phyloP scores from a whole-genome alignment of 2,329 filamentous ascomycete genomes.

The Cladosporium sphaerospermum region DNA sequence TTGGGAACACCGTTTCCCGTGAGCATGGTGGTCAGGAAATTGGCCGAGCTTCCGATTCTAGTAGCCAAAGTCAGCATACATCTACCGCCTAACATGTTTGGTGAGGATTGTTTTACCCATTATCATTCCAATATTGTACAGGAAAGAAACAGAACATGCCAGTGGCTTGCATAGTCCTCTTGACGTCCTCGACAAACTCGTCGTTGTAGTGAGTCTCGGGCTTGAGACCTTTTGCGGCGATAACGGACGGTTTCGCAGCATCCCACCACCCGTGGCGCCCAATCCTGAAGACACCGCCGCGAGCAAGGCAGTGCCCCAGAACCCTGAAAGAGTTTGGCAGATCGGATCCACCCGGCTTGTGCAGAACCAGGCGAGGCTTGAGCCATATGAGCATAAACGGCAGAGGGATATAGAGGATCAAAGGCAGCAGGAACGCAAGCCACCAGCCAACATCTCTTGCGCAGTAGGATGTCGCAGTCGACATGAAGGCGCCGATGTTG shows the following conservation, averaged over 20 bases:
- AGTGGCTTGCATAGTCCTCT: slow-evolving; percentile 54
- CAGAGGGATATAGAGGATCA: slow-evolving; percentile 54
- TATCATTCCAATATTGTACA: slow-evolving; percentile 34
- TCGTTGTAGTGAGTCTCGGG: slow-evolving; percentile 52
- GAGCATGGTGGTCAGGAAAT: slow-evolving; percentile 23
- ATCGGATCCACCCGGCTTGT: slow-evolving; percentile 7
- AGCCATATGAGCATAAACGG: slow-evolving; percentile 21
- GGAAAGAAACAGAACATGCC: slow-evolving; percentile 55
- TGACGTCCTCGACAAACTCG: slow-evolving; percentile 64
- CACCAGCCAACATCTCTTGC: slow-evolving; percentile 61
- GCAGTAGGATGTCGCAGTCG: slow-evolving; percentile 60
- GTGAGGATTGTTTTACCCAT: slow-evolving; percentile 17
- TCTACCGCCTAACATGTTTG: too few relatives aligned
- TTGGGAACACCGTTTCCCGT: slow-evolving; percentile 36
- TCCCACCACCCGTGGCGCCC: slow-evolving; percentile 19
- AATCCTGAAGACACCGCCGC: slow-evolving; percentile 13
- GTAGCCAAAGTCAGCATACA: background rate
- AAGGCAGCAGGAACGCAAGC: slow-evolving; percentile 55
- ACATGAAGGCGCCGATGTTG: slow-evolving; percentile 64
- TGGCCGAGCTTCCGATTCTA: slow-evolving; percentile 20
- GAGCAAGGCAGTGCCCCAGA: slow-evolving; percentile 13
- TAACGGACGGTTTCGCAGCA: slow-evolving; percentile 18
- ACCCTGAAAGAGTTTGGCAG: slow-evolving; percentile 7
- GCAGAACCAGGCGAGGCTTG: slow-evolving; percentile 2
- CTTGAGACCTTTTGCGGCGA: slow-evolving; percentile 17